Percentiles rank a stretch among this genome's conserved stretches.
phyloP scores from a whole-genome alignment of 345 rosid species.

The Toxicodendron radicans region DNA sequence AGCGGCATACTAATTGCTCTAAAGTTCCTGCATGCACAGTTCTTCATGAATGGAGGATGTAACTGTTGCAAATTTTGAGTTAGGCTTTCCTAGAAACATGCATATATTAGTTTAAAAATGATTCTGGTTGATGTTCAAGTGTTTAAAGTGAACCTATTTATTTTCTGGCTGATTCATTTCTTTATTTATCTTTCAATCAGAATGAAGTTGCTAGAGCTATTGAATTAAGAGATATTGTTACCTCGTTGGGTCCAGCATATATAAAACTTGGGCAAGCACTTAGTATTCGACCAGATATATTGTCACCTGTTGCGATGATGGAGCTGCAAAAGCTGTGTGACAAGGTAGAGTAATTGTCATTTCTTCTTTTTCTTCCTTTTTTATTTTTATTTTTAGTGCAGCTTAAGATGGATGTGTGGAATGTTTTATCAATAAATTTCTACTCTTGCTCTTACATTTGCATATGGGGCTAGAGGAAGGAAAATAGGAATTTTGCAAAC shows the following conservation, averaged over 20 bases:
- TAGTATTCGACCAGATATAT: conserved; percentile 95
- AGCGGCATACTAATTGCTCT: not conserved
- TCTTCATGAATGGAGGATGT: conserved; percentile 3
- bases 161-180: conserved; percentile 11
- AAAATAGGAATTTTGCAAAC: no score
- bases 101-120: not conserved
- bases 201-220: conserved; percentile 97
- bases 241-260: conserved; percentile 98
- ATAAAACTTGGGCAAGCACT: conserved; percentile 98
- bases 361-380: not conserved
- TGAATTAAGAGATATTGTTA: conserved; percentile 93
- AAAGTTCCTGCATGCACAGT: not conserved
- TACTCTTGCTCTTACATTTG: no score
- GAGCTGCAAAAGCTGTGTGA: conserved; percentile 99
- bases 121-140: not conserved
- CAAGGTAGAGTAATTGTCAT: conserved; percentile 53
- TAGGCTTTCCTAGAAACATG: not conserved
- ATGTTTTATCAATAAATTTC: not conserved
- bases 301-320: conserved; percentile 88
- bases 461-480: no score
- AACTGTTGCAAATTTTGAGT: not conserved
- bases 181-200: conserved; percentile 38
- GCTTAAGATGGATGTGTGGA: not conserved
- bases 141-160: not conserved
- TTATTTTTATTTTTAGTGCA: not conserved